Evolutionary conservation across 768 basidiomycete genomes (phyloP), one percentile per base, ranked within the genome.

Genomic region (Lyophyllum decastes): DNA sequence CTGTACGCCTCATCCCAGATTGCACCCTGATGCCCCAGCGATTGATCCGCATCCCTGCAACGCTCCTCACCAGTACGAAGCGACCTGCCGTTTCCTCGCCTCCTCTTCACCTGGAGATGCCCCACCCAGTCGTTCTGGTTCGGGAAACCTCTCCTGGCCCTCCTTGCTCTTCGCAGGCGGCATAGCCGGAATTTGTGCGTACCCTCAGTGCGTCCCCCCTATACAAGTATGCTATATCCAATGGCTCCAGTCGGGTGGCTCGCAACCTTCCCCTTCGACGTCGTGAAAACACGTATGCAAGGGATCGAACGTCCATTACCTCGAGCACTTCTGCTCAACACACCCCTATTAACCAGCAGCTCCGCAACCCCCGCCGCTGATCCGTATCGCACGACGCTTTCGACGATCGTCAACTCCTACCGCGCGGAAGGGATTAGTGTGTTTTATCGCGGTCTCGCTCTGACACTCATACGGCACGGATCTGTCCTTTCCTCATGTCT

Each of bases 211-310:
- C 26, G 16, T 22, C 6, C 22, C 14, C 21, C 5, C 6, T 25
- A 22, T 16, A 17, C 10, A 21, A 21, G 12, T 19, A 9, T 27
- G 21, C 44, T 27, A 43, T n/a, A 43, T n/a, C 22, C 1, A 27
- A 24, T 33, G 10, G 27, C 41, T 40, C 6, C 47, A 81, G 81
- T 81, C 9, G 90, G 90, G 9, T 95, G 93, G 93, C 35, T 86
- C 0, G 78, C 76, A 2, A 95, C 94, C 0, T 97, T 96, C 69
- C 92, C 93, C 2, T 77, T 94, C 54, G 94, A 97, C 66, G 89
- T 94, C 2, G 80, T 95, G 59, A 96, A 97, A 75, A 95, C 95
- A 14, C 84, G 94, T 5, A 83, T 95, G 64, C 94, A 97, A 70
- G 83, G 84, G 26, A 77, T 69, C 35, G 66, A 72, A 34, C 62